phyloP scores from a whole-genome alignment of 1,139 yeast species.

The Diutina sp. region DNA sequence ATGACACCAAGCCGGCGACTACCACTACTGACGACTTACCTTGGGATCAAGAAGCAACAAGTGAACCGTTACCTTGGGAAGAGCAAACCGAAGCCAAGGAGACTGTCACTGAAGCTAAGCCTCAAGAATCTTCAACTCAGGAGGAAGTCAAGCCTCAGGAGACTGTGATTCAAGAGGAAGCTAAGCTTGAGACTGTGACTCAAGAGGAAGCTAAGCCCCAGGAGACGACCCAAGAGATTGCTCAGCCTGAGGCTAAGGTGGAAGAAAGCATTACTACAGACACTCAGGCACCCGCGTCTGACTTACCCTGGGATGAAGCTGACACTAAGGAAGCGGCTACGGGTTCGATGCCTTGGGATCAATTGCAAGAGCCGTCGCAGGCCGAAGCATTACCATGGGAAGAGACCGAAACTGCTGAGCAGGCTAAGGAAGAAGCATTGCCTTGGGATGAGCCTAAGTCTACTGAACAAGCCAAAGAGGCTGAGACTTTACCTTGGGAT shows the following conservation, averaged over 20 bases:
- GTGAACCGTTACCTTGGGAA: constrained; percentile 5
- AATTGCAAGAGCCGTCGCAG: background rate
- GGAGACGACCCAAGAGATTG: background rate
- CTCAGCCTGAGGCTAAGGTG: no score
- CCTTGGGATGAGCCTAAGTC: background rate
- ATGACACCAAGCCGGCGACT: background rate
- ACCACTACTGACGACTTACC: constrained; percentile 3
- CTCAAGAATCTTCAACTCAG: no score
- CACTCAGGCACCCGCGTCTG: background rate
- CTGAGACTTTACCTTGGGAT: constrained; percentile 2
- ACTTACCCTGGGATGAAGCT: background rate
- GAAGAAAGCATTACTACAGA: background rate
- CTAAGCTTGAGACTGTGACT: background rate
- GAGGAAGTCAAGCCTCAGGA: no score
- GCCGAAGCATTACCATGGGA: background rate
- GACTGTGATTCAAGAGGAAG: constrained; percentile 6
- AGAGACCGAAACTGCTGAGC: background rate
- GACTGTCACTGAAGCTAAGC: constrained; percentile 1
- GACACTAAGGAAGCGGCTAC: background rate
- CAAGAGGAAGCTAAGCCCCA: background rate
- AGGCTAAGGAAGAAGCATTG: background rate
- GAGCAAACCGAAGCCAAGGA: background rate
- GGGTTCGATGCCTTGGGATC: background rate
- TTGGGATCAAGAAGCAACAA: constrained; percentile 2
- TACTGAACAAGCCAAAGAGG: background rate